Conservation (phyloP, 2,329 filamentous ascomycete species). For the Capronia coronata region DNA sequence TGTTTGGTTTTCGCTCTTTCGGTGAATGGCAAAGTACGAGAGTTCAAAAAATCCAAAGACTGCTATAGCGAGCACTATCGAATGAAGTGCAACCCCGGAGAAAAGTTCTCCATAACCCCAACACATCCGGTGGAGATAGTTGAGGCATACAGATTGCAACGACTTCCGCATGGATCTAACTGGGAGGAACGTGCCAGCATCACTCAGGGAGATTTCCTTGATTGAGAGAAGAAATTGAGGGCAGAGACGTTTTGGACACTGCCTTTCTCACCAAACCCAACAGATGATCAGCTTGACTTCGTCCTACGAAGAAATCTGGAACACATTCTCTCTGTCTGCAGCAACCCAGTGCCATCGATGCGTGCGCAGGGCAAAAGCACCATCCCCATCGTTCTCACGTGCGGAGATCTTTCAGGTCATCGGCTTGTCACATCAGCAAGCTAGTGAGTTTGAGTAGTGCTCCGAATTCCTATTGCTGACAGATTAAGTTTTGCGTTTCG, state of each 20-base stretch:
- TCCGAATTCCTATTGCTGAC: neutral
- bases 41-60: neutral
- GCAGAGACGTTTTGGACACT: no score
- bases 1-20: neutral
- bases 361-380: neutral
- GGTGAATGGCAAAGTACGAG: neutral
- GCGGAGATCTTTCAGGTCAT: neutral
- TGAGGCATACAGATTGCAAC: neutral
- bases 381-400: neutral
- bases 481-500: neutral
- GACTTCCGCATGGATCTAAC: neutral
- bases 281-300: neutral
- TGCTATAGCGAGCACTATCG: neutral
- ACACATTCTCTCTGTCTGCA: neutral
- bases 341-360: neutral
- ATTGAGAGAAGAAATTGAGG: neutral
- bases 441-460: neutral
- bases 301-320: neutral
- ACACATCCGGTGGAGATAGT: neutral
- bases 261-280: neutral
- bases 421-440: neutral
- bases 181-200: neutral
- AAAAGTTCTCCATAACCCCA: neutral
- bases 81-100: neutral
- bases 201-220: neutral